Percentiles rank a stretch among this genome's conserved stretches.
These are phyloP conservation scores for Cryphonectria japonica DNA, from an alignment of 2,329 filamentous ascomycete genomes.

Conservation along the genomic window DNA sequence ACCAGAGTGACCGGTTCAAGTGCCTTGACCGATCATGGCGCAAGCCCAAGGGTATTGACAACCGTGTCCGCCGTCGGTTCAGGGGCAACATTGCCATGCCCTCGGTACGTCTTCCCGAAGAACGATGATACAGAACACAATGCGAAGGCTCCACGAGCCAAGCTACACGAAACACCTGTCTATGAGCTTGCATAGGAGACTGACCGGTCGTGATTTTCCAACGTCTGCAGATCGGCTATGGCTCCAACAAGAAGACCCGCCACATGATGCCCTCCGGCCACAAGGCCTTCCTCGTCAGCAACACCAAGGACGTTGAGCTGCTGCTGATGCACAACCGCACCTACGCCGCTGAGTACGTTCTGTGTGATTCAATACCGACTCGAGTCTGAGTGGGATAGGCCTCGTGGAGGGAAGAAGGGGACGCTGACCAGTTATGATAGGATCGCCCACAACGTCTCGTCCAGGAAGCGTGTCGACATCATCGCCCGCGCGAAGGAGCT, in stretches of 20 bases:
- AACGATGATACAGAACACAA: not conserved
- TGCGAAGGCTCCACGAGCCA: slow-evolving; percentile 1
- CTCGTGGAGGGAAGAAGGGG: no score
- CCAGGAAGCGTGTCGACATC: slow-evolving; percentile 98
- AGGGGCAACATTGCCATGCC: slow-evolving; percentile 95
- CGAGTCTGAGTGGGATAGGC: not conserved
- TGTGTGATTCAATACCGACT: not conserved
- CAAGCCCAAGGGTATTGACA: slow-evolving; percentile 99
- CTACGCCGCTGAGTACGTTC: slow-evolving; percentile 95
- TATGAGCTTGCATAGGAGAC: not conserved
- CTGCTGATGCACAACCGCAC: slow-evolving; percentile 99
- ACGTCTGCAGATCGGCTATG: slow-evolving; percentile 83
- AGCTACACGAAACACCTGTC: not conserved
- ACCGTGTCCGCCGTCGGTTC: slow-evolving; percentile 95
- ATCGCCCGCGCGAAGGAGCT: slow-evolving; percentile 96
- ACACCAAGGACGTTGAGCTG: slow-evolving; percentile 92
- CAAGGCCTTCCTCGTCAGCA: slow-evolving; percentile 99
- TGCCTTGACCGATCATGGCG: slow-evolving; percentile 90
- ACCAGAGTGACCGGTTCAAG: slow-evolving; percentile 97
- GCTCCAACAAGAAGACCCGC: slow-evolving; percentile 99
- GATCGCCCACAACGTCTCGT: slow-evolving; percentile 97
- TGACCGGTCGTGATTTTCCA: slow-evolving; percentile 20
- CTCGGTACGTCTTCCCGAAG: slow-evolving; percentile 71
- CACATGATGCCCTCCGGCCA: slow-evolving; percentile 99
- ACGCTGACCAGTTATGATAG: slow-evolving; percentile 49